These are phyloP conservation scores for Acmispon strigosus DNA, from an alignment of 306 rosid genomes.

Conservation along the genomic window DNA sequence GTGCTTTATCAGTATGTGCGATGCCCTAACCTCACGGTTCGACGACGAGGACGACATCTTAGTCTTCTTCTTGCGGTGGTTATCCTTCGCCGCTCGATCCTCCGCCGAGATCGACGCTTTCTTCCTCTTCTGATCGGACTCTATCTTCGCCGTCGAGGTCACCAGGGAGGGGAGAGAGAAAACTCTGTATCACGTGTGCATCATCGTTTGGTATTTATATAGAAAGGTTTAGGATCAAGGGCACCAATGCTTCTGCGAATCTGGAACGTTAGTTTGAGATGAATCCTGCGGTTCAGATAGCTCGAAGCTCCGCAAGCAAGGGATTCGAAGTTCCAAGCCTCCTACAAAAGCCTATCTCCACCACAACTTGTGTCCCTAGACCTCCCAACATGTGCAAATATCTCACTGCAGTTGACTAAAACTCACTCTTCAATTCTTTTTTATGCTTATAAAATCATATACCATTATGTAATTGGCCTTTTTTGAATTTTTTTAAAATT, in stretches of 20 bases:
- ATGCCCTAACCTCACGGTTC: constrained; percentile 71
- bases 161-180: background rate
- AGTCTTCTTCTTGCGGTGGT: constrained; percentile 32
- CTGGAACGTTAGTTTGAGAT: constrained; percentile 10
- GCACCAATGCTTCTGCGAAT: background rate
- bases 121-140: constrained; percentile 79
- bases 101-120: constrained; percentile 44
- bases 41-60: constrained; percentile 62
- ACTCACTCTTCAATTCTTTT: too few species aligned
- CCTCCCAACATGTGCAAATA: too few species aligned
- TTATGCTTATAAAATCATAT: too few species aligned
- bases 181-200: background rate
- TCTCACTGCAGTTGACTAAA: too few species aligned
- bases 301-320: too few species aligned
- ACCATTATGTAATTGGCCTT: too few species aligned
- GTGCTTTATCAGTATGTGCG: constrained; percentile 91
- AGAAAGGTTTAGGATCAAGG: background rate
- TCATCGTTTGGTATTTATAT: constrained; percentile 3
- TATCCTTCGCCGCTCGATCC: constrained; percentile 48
- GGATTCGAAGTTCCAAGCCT: too few species aligned
- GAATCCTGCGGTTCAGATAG: constrained; percentile 6
- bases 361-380: too few species aligned
- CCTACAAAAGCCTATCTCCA: too few species aligned
- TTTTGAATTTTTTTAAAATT: too few species aligned
- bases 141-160: constrained; percentile 48